Percentiles rank a stretch among this genome's conserved stretches.
Evolutionary conservation across 2,329 filamentous ascomycete genomes (phyloP).

Genomic region (Paecilomyces sp.): DNA sequence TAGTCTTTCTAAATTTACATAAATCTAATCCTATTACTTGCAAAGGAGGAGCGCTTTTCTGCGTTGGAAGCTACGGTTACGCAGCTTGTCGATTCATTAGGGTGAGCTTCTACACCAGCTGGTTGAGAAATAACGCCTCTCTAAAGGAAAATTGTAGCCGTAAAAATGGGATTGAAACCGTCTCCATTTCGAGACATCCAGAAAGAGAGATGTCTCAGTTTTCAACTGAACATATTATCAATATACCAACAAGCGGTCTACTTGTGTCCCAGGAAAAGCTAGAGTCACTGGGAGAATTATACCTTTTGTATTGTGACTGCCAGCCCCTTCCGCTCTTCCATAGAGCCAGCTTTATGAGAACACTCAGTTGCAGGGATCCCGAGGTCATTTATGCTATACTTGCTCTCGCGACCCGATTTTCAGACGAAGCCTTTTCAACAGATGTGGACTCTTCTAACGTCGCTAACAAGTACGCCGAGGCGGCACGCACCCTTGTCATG

Average conservation of each 20-base stretch:
- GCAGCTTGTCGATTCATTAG: constrained; percentile 27
- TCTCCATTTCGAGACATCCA: constrained; percentile 3
- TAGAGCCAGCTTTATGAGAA: constrained; percentile 32
- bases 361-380: constrained; percentile 30
- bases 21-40: background rate
- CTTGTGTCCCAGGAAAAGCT: constrained; percentile 32
- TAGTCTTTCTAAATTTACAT: background rate
- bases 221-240: background rate
- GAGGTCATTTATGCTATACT: constrained; percentile 31
- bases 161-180: constrained; percentile 3
- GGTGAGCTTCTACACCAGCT: constrained; percentile 14
- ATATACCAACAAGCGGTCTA: constrained; percentile 9
- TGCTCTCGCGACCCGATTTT: constrained; percentile 39
- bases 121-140: constrained; percentile 1
- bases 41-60: constrained; percentile 26
- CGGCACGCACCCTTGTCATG: constrained; percentile 31
- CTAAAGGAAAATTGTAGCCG: constrained; percentile 8
- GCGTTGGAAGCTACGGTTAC: constrained; percentile 26
- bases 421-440: constrained; percentile 16
- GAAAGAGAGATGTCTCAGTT: background rate
- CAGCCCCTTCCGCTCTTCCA: constrained; percentile 46
- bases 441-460: constrained; percentile 15
- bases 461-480: constrained; percentile 31
- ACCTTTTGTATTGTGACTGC: constrained; percentile 43
- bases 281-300: constrained; percentile 32